Evolutionary conservation across 108 stramenopile genomes (phyloP).

Genomic region (Skeletonema grethae): DNA sequence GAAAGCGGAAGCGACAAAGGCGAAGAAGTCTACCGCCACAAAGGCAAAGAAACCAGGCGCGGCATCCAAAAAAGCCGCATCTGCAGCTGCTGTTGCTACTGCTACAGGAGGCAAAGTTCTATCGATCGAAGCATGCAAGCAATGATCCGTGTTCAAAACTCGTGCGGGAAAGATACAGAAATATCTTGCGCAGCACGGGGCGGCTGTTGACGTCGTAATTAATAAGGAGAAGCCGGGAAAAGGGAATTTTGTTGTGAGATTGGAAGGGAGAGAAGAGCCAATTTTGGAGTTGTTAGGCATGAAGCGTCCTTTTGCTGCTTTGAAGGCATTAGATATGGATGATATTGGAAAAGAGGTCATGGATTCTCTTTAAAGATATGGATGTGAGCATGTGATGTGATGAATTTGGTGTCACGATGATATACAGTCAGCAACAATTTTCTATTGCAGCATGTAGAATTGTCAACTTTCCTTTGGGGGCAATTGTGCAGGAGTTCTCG

Average conservation of each 20-base stretch:
- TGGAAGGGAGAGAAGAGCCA: constrained; percentile 69
- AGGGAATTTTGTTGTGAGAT: constrained; percentile 79
- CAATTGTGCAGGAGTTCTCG: constrained; percentile 13
- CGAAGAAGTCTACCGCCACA: constrained; percentile 12
- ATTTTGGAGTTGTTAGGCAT: constrained; percentile 74
- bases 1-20: constrained; percentile 39
- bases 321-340: constrained; percentile 90
- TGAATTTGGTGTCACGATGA: neutral
- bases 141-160: constrained; percentile 83
- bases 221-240: constrained; percentile 78
- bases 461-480: neutral
- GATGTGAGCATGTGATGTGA: neutral
- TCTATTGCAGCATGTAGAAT: neutral
- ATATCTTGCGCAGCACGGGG: constrained; percentile 60
- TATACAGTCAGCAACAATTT: neutral
- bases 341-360: constrained; percentile 64
- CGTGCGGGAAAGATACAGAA: constrained; percentile 74
- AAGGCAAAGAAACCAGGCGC: neutral
- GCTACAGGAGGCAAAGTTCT: constrained; percentile 33
- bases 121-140: constrained; percentile 82
- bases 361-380: constrained; percentile 4
- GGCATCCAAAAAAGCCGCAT: constrained; percentile 1
- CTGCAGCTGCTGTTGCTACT: neutral
- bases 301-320: constrained; percentile 82
- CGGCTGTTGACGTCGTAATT: constrained; percentile 61